Percentiles rank a stretch among this genome's conserved stretches.
Conservation (phyloP, 768 basidiomycete genomes). For the Auricularia auricula-judae region DNA sequence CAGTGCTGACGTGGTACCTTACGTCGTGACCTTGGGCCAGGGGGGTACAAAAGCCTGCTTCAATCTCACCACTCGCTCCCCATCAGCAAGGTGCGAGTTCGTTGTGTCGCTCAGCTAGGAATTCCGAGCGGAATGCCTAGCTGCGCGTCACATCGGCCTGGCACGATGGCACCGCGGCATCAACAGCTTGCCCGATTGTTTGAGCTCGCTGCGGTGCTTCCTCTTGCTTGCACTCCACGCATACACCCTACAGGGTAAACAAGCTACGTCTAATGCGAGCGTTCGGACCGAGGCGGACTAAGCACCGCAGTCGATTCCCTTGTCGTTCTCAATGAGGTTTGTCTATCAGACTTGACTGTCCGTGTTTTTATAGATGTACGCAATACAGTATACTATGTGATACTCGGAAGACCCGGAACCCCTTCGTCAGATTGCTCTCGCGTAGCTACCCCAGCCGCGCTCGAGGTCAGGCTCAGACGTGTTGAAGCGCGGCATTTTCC, state of each 20-base stretch:
- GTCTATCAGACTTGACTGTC: no score
- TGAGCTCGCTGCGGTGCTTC: neutral
- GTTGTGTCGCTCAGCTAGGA: neutral
- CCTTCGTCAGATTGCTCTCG: neutral
- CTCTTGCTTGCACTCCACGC: neutral
- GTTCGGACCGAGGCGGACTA: no score
- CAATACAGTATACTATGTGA: neutral
- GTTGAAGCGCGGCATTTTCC: neutral
- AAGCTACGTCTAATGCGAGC: no score
- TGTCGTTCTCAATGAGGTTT: no score
- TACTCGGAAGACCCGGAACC: no score
- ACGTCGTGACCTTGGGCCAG: no score
- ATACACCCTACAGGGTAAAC: no score
- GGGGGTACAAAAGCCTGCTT: neutral
- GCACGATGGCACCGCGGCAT: neutral
- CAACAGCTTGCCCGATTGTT: neutral
- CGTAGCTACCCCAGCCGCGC: neutral
- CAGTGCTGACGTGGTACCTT: no score
- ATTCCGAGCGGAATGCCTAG: neutral
- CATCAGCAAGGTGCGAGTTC: neutral
- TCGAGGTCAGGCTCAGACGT: neutral
- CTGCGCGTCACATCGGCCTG: neutral
- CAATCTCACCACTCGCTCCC: neutral
- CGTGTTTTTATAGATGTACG: no score
- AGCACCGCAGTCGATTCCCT: no score